Evolutionary conservation across 768 basidiomycete species (phyloP).

Genomic region (Mycena olivaceomarginata): DNA sequence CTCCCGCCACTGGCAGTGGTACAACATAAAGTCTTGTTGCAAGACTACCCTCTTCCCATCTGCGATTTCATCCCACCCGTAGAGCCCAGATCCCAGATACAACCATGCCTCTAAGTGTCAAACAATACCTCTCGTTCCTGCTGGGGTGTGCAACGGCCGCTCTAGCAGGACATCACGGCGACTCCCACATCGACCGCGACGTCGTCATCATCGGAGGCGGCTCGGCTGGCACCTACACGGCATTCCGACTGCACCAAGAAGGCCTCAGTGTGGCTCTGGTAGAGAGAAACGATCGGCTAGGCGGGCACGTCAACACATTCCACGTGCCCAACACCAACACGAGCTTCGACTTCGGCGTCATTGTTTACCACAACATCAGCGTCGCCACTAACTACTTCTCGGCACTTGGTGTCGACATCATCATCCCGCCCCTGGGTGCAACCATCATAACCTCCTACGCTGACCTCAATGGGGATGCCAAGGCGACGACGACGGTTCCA

Average conservation of each 20-base stretch:
- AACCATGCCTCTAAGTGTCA: background rate
- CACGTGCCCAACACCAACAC: background rate
- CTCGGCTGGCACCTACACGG: background rate
- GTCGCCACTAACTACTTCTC: background rate
- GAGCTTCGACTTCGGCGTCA: background rate
- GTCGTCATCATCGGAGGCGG: background rate
- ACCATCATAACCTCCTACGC: background rate
- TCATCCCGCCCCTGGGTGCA: background rate
- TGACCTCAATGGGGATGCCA: background rate
- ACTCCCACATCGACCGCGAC: background rate
- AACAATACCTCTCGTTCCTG: background rate
- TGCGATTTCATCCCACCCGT: no score
- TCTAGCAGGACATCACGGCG: background rate
- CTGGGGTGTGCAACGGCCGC: background rate
- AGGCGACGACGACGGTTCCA: background rate
- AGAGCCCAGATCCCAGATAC: background rate
- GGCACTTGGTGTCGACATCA: background rate
- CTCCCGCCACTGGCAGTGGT: no score
- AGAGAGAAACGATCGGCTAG: background rate
- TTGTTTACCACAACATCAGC: background rate
- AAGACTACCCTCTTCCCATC: no score
- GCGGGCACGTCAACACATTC: background rate
- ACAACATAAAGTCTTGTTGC: no score
- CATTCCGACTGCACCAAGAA: slow-evolving; percentile 1
- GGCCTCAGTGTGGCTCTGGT: background rate